A percentile compares a stretch with the other conserved stretches of the same genome.
Evolutionary conservation across 2,329 filamentous ascomycete genomes (phyloP).

Genomic region (Exophiala lecanii-corni): DNA sequence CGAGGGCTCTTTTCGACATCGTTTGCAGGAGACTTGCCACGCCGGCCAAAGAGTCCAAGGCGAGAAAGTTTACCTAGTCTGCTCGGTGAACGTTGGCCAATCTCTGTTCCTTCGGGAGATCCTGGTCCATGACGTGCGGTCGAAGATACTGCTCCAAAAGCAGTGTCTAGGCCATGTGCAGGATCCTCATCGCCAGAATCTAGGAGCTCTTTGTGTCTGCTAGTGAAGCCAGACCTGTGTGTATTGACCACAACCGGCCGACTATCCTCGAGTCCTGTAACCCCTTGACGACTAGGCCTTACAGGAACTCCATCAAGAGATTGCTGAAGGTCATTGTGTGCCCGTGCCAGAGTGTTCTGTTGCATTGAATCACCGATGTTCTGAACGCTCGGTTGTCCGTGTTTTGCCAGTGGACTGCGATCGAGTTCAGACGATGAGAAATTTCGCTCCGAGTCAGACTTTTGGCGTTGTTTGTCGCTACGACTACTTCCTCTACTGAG

Average conservation of each 20-base stretch:
- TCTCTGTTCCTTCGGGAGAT: constrained; percentile 31
- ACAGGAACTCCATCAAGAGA: constrained; percentile 39
- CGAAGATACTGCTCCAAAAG: constrained; percentile 21
- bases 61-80: constrained; percentile 49
- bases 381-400: constrained; percentile 25
- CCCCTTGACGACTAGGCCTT: constrained; percentile 65
- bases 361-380: constrained; percentile 25
- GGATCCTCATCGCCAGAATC: constrained; percentile 38
- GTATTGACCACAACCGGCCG: constrained; percentile 45
- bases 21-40: constrained; percentile 62
- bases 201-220: constrained; percentile 32
- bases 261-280: constrained; percentile 55
- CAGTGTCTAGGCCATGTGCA: neutral
- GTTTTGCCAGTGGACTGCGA: constrained; percentile 13
- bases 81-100: constrained; percentile 8
- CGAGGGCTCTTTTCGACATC: constrained; percentile 51
- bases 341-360: constrained; percentile 19
- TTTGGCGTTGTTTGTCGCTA: constrained; percentile 10
- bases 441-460: constrained; percentile 5
- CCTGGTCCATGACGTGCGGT: constrained; percentile 39
- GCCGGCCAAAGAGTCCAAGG: constrained; percentile 66
- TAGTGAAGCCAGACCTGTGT: constrained; percentile 59
- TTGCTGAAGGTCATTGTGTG: constrained; percentile 26
- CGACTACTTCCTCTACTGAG: constrained; percentile 21
- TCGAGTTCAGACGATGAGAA: constrained; percentile 6